phyloP scores from a whole-genome alignment of 805 yeast genomes.

The Candida fluviatilis region DNA sequence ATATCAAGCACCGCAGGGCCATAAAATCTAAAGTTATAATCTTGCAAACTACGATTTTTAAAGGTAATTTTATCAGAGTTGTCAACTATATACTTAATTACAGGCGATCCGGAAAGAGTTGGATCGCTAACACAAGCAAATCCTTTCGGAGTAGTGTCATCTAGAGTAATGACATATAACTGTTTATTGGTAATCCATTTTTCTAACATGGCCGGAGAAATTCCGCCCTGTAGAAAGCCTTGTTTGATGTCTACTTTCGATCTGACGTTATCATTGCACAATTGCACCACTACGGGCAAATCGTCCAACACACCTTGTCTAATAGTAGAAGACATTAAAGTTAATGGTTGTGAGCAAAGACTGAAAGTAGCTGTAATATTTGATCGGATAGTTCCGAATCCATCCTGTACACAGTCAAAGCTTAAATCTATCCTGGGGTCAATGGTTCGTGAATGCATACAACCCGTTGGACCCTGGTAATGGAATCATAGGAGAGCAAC shows the following conservation, averaged over 20 bases:
- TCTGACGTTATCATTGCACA: not conserved
- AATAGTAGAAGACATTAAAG: not conserved
- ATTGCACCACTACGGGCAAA: not conserved
- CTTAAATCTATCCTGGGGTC: no score
- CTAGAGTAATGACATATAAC: not conserved
- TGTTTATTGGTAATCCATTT: not conserved
- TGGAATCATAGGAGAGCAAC: no score
- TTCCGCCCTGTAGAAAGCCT: not conserved
- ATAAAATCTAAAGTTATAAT: not conserved
- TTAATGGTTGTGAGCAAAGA: no score
- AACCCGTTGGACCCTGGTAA: no score
- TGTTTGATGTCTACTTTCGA: not conserved
- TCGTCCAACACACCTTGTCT: not conserved
- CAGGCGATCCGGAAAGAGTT: not conserved
- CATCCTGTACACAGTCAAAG: no score
- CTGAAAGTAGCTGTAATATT: no score
- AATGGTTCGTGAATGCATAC: no score
- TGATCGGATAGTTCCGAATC: no score
- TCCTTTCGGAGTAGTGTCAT: not conserved
- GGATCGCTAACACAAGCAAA: not conserved
- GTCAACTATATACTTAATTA: not conserved
- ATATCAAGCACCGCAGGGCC: not conserved
- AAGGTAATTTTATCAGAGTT: no score
- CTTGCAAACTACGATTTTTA: no score
- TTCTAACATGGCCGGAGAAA: not conserved